Evolutionary conservation across 352 stramenopile genomes (phyloP).

Genomic region (Globisporangium viniferum): DNA sequence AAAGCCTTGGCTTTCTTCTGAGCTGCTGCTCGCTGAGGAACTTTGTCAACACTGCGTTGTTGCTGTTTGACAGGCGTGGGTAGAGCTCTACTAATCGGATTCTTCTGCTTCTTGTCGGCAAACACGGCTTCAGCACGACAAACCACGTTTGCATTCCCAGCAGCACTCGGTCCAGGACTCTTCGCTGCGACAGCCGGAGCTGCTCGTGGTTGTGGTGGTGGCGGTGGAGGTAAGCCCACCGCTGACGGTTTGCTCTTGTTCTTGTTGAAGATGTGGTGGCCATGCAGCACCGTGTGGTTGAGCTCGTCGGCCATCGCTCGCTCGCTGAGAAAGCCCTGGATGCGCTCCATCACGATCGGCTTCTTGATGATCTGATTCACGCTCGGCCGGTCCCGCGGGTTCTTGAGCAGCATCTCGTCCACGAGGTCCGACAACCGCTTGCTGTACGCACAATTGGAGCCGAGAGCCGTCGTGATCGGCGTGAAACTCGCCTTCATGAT

Average conservation of each 20-base stretch:
- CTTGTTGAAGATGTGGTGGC: slow-evolving; percentile 63
- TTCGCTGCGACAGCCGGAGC: neutral
- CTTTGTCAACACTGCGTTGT: neutral
- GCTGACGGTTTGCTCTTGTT: neutral
- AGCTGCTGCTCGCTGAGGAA: neutral
- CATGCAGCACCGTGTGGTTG: slow-evolving; percentile 70
- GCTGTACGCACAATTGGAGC: slow-evolving; percentile 17
- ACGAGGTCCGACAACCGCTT: slow-evolving; percentile 34
- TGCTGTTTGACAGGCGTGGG: neutral
- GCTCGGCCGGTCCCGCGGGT: slow-evolving; percentile 55
- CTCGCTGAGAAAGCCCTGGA: slow-evolving; percentile 61
- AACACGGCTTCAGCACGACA: slow-evolving; percentile 12
- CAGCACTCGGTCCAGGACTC: neutral
- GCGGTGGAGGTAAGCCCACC: neutral
- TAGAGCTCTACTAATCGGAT: neutral
- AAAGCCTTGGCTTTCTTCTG: slow-evolving; percentile 17
- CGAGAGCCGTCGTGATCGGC: slow-evolving; percentile 14
- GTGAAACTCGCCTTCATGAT: slow-evolving; percentile 39
- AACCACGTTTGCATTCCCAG: neutral
- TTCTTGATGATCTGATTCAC: slow-evolving; percentile 58
- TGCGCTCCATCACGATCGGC: slow-evolving; percentile 56
- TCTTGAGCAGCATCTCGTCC: slow-evolving; percentile 56
- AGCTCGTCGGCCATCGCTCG: slow-evolving; percentile 51
- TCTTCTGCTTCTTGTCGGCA: slow-evolving; percentile 7
- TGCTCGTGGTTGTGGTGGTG: neutral